A percentile compares a stretch with the other conserved stretches of the same genome.
Evolutionary conservation across 345 rosid genomes (phyloP).

Genomic region (Erodium maritimum): DNA sequence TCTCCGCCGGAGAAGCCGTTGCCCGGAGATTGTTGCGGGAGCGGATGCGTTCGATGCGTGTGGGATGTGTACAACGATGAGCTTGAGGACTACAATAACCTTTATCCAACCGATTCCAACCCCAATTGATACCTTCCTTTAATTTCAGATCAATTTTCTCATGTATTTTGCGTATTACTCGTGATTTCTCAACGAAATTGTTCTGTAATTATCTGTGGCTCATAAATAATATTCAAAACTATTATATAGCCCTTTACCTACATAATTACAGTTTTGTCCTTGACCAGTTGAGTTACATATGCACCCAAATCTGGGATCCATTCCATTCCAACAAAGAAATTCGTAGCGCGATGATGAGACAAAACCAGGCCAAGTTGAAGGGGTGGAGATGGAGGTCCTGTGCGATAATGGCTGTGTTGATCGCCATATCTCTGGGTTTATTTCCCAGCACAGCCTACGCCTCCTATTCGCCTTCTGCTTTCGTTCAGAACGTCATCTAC

Average conservation of each 20-base stretch:
- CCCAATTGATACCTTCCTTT: slow-evolving; percentile 7
- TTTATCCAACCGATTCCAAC: slow-evolving; percentile 12
- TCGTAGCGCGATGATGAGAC: slow-evolving; percentile 14
- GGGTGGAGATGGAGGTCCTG: too few species aligned
- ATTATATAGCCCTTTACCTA: too few species aligned
- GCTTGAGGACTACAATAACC: slow-evolving; percentile 59
- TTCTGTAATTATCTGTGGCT: too few species aligned
- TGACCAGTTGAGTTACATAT: too few species aligned
- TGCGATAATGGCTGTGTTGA: slow-evolving; percentile 8
- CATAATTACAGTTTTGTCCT: too few species aligned
- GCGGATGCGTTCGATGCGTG: slow-evolving; percentile 96
- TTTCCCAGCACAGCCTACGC: slow-evolving; percentile 23
- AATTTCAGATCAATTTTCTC: too few species aligned
- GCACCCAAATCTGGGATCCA: too few species aligned
- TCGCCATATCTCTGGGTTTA: slow-evolving; percentile 8
- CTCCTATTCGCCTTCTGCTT: slow-evolving; percentile 59
- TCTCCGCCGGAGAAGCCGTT: slow-evolving; percentile 90
- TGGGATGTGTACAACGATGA: slow-evolving; percentile 95
- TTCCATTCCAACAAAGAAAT: too few species aligned
- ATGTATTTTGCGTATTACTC: too few species aligned
- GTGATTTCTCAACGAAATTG: too few species aligned
- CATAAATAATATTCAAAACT: too few species aligned
- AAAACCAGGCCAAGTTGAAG: not conserved
- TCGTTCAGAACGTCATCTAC: slow-evolving; percentile 68
- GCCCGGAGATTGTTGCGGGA: slow-evolving; percentile 93